Percentiles rank a stretch among this genome's conserved stretches.
Conservation (phyloP, 768 basidiomycete genomes). For the Fibroporia radiculosa region DNA sequence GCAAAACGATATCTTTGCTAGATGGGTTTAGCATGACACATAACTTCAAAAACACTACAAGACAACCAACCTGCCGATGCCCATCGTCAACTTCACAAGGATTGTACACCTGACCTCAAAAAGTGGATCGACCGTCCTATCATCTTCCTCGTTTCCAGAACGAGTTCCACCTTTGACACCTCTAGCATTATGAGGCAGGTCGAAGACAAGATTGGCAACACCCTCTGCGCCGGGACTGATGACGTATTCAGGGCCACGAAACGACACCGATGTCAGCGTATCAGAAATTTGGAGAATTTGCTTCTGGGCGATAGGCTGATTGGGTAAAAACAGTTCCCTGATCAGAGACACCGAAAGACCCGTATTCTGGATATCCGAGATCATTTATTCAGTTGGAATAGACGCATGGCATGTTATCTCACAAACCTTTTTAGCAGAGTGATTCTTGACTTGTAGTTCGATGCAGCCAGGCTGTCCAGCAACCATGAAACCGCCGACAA, state of each 20-base stretch:
- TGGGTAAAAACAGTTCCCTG: conserved; percentile 52
- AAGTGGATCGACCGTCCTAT: conserved; percentile 34
- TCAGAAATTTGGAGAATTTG: conserved; percentile 60
- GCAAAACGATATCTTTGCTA: conserved; percentile 65
- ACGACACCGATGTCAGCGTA: conserved; percentile 58
- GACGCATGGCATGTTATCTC: conserved; percentile 2
- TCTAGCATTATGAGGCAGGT: conserved; percentile 61
- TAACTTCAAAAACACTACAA: conserved; percentile 1
- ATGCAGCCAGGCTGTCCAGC: conserved; percentile 67
- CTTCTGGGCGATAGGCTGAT: conserved; percentile 29
- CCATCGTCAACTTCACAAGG: conserved; percentile 61
- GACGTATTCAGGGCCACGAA: conserved; percentile 67
- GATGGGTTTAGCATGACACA: conserved; percentile 2
- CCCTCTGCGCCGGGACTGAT: conserved; percentile 71
- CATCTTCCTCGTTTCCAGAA: conserved; percentile 40
- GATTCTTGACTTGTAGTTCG: conserved; percentile 76
- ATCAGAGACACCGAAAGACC: conserved; percentile 54
- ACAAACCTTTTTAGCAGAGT: conserved; percentile 69
- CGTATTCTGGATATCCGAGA: conserved; percentile 49
- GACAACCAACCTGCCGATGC: conserved; percentile 52
- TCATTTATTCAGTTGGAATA: background rate
- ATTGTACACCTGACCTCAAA: conserved; percentile 66
- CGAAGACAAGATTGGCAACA: conserved; percentile 71
- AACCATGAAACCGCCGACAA: conserved; percentile 56
- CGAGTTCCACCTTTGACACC: conserved; percentile 58